Conservation (phyloP, 306 rosid species). For the Malus asiatica region DNA sequence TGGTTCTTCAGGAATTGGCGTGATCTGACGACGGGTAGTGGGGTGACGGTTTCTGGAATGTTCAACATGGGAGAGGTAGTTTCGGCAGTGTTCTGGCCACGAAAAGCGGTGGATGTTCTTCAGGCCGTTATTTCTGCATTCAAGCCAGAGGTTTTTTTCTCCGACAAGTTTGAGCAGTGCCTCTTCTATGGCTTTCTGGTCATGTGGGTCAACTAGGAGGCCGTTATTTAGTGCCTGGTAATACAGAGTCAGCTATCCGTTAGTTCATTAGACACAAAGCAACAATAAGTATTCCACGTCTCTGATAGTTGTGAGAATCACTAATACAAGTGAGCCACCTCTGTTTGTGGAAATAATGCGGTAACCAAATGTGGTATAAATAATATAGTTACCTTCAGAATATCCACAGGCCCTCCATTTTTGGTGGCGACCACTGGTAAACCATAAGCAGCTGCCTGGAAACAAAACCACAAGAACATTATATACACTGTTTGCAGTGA, state of each 20-base stretch:
- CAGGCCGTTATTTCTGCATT: slow-evolving; percentile 72
- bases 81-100: slow-evolving; percentile 80
- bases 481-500: background rate
- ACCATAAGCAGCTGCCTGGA: slow-evolving; percentile 84
- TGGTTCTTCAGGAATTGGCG: slow-evolving; percentile 61
- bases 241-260: background rate
- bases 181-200: slow-evolving; percentile 67
- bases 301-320: background rate
- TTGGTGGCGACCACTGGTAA: slow-evolving; percentile 79
- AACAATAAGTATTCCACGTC: background rate
- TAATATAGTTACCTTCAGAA: slow-evolving; percentile 43
- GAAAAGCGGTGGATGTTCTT: slow-evolving; percentile 74
- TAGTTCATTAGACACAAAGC: background rate
- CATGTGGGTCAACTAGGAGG: slow-evolving; percentile 73
- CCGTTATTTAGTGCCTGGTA: slow-evolving; percentile 66
- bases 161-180: slow-evolving; percentile 75
- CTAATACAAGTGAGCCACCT: background rate
- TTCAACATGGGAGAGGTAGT: slow-evolving; percentile 73
- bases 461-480: background rate
- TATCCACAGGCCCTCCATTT: slow-evolving; percentile 86
- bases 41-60: slow-evolving; percentile 52
- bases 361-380: background rate
- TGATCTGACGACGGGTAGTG: slow-evolving; percentile 51
- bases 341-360: background rate
- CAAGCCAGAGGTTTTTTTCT: slow-evolving; percentile 67